Base-by-base conservation (phyloP, 2,329 filamentous ascomycete genomes). In the Mollisia scopiformis region DNA sequence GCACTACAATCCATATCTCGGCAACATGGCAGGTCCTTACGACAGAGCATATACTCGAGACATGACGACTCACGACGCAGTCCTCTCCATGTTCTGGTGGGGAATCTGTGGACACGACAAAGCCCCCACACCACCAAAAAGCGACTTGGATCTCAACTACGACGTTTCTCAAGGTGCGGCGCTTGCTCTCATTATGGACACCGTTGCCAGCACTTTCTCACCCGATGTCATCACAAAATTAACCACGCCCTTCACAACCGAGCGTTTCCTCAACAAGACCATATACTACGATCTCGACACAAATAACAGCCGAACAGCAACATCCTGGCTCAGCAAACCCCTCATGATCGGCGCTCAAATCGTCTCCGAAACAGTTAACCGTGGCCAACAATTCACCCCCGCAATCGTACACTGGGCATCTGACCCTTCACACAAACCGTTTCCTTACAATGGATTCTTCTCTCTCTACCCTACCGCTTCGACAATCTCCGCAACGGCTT, bases 1-100 rank as follows among this genome's bases (percentile, higher is more conserved):
- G 39, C 77, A 88, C 2, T 88, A 84, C 75, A 83, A 88, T 57
- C 79, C 85, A 0, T 78, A 79, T 2, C 73, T 88, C 72, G 82
- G 79, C 62, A 88, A 88, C 61, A 78, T 88, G 46, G 85, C 84
- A 1, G 86, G 86, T 0, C 86, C 86, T 0, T 88, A 86, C 83
- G 86, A 88, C 69, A 79, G 86, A 1, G 77, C 81, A 0, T 88
- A 88, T 61, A 84, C 84, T 1, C 86, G 81, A 54, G 85, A 88
- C 61, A 86, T 88, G 84, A 86, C 75, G 1, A 68, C 69, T 5
- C 76, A 80, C 61, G 76, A 74, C 1, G 70, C 76, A 0, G 76
- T 79, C 39, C 63, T 79, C n/a, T 73, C 74, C 11, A 68, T 78
- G 55, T 78, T 75, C 63, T 77, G 74, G 69, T 80, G 78, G 78